phyloP scores from a whole-genome alignment of 2,329 filamentous ascomycete species.

The Trichoderma gracile region DNA sequence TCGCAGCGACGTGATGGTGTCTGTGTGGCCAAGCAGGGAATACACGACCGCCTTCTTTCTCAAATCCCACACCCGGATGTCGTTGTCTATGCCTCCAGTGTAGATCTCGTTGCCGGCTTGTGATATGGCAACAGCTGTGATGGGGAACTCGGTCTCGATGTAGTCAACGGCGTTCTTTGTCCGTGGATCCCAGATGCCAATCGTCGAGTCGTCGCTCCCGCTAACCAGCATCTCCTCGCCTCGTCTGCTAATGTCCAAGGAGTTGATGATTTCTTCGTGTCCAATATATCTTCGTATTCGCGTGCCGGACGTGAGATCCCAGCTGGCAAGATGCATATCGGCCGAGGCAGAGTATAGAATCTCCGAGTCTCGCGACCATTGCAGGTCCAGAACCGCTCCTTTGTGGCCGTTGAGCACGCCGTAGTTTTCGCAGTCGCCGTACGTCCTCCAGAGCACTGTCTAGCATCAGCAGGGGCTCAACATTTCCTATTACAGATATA shows the following conservation, averaged over 20 bases:
- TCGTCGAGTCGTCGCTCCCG: conserved; percentile 88
- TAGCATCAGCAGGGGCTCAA: conserved; percentile 26
- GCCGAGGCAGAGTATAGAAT: conserved; percentile 90
- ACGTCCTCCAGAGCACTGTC: conserved; percentile 88
- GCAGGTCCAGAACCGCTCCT: conserved; percentile 85
- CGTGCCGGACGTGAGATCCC: conserved; percentile 90
- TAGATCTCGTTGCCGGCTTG: conserved; percentile 96
- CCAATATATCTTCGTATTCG: conserved; percentile 89
- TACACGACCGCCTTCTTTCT: conserved; percentile 89
- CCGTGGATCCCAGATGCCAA: conserved; percentile 94
- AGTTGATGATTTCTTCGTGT: conserved; percentile 95
- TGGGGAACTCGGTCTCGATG: conserved; percentile 86
- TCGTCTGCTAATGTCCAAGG: conserved; percentile 81
- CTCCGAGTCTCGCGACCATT: conserved; percentile 94
- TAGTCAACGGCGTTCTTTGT: conserved; percentile 86
- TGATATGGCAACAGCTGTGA: conserved; percentile 87
- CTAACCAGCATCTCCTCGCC: conserved; percentile 90
- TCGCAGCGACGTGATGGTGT: conserved; percentile 85
- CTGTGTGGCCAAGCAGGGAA: conserved; percentile 82
- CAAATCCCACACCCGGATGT: conserved; percentile 96
- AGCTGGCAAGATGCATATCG: conserved; percentile 89
- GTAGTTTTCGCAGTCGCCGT: conserved; percentile 93
- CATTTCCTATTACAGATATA: too few relatives aligned
- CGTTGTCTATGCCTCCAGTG: conserved; percentile 92
- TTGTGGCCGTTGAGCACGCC: conserved; percentile 85